These are phyloP conservation scores for Orbilia quercus DNA, from an alignment of 2,329 filamentous ascomycete genomes.

Conservation along the genomic window DNA sequence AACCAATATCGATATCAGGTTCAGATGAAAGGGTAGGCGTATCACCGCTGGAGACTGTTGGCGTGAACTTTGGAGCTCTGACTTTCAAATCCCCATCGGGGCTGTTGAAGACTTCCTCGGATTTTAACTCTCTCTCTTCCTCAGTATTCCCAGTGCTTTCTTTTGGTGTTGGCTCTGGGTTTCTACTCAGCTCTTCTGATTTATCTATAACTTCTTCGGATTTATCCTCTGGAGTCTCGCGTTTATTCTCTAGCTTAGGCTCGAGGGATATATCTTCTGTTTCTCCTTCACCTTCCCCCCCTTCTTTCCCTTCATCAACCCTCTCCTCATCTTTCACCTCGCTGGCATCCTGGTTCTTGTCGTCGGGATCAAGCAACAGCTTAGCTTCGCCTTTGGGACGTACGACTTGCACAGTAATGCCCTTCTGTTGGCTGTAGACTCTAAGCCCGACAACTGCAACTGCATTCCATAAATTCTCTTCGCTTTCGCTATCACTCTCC, in stretches of 20 bases:
- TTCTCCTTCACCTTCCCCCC: constrained; percentile 58
- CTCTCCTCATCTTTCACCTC: constrained; percentile 20
- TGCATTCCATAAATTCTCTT: constrained; percentile 72
- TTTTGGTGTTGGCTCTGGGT: background rate
- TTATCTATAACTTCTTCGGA: background rate
- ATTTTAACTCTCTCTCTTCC: background rate
- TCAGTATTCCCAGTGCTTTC: background rate
- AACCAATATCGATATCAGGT: background rate
- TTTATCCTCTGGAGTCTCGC: background rate
- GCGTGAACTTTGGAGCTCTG: background rate
- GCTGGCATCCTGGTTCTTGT: constrained; percentile 40
- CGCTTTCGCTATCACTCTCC: constrained; percentile 69
- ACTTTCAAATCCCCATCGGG: background rate
- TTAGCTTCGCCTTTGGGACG: constrained; percentile 39
- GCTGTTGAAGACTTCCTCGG: background rate
- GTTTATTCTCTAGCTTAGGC: too few species aligned
- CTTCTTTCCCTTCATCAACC: constrained; percentile 17
- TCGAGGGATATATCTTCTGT: constrained; percentile 7
- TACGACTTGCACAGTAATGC: constrained; percentile 55
- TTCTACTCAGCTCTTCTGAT: background rate
- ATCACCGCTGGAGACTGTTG: background rate
- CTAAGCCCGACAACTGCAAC: constrained; percentile 72
- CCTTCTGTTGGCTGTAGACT: constrained; percentile 65
- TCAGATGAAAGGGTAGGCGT: constrained; percentile 15
- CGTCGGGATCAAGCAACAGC: constrained; percentile 37